Percentiles rank a stretch among this genome's conserved stretches.
phyloP scores from a whole-genome alignment of 2,329 filamentous ascomycete species.

The Ceratocystis harringtonii region DNA sequence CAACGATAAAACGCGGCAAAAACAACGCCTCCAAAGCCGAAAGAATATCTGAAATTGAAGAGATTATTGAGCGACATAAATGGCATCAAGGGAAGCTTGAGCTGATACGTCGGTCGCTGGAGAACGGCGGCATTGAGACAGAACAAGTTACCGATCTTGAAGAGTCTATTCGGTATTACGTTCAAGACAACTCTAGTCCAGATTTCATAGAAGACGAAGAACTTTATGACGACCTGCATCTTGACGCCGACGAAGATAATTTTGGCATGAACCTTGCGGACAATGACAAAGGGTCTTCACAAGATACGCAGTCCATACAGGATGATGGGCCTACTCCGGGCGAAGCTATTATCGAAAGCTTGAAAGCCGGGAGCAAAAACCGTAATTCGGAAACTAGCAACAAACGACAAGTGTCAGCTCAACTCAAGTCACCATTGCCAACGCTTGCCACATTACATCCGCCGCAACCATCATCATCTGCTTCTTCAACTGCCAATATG shows the following conservation, averaged over 20 bases:
- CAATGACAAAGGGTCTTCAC: constrained; percentile 79
- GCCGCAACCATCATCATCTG: constrained; percentile 43
- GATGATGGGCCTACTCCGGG: constrained; percentile 48
- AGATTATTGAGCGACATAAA: constrained; percentile 78
- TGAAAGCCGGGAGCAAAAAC: constrained; percentile 28
- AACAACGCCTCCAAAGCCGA: constrained; percentile 71
- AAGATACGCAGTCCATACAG: constrained; percentile 83
- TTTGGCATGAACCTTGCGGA: constrained; percentile 63
- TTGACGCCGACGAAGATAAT: constrained; percentile 80
- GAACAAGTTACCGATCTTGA: constrained; percentile 79
- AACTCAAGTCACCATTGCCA: constrained; percentile 89
- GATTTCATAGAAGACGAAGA: constrained; percentile 91
- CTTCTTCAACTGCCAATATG: constrained; percentile 55
- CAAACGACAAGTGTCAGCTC: constrained; percentile 62
- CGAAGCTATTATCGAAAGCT: constrained; percentile 15
- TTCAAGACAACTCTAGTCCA: constrained; percentile 71
- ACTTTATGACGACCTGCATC: constrained; percentile 85
- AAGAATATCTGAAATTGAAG: constrained; percentile 72
- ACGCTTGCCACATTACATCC: constrained; percentile 79
- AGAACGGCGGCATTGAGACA: constrained; percentile 81
- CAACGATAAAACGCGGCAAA: constrained; percentile 89
- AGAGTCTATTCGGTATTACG: constrained; percentile 89
- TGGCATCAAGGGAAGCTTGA: constrained; percentile 93
- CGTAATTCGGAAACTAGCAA: constrained; percentile 38
- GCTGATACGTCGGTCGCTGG: constrained; percentile 72